Evolutionary conservation across 495 filamentous ascomycete genomes (phyloP), one percentile per base, ranked within the genome.

Genomic region (Penicillium bialowiezense): DNA sequence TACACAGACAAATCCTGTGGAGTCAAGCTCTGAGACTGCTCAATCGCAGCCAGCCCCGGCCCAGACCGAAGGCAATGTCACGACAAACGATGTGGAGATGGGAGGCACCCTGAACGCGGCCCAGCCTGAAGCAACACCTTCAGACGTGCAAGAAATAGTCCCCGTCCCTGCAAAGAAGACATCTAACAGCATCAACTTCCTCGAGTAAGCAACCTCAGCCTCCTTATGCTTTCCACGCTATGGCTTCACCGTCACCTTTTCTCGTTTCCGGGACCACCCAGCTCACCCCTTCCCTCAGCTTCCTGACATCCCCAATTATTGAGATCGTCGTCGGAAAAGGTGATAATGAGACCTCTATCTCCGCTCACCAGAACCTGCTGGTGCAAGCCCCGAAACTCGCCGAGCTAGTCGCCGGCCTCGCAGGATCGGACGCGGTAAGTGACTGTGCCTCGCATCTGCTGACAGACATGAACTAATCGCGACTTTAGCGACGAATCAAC

Each of bases 321-420:
- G 84, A 85, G 17, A 70, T 96, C 14, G 54, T 83, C n/a, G 75
- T 95, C 20, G 91, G 92, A 21, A 59, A 62, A 31, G 81, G 81
- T 29, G 79, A 80, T 7, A 60, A 71, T 3, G 72, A 82, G 54
- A 82, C 83, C 7, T 66, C 80, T 13, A 77, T 96, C 19, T 84
- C 76, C 7, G 91, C 90, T 5, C 92, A 96, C 61, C 87, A 95
- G 64, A 83, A 69, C 12, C 75, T 96, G 39, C 78, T 97, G 29
- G 59, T 74, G 3, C 77, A 82, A 51, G 90, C 87, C 18, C 86
- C 90, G 3, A 89, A 77, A 55, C 88, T 97, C 65, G 68, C 74
- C n/a, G 77, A 83, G 14, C 67, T 74, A 83, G n/a, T n/a, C n/a
- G n/a, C n/a, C n/a, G n/a, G n/a, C n/a, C n/a, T n/a, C n/a, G n/a